Evolutionary conservation across 768 basidiomycete genomes (phyloP).

Genomic region (Russula sp.): DNA sequence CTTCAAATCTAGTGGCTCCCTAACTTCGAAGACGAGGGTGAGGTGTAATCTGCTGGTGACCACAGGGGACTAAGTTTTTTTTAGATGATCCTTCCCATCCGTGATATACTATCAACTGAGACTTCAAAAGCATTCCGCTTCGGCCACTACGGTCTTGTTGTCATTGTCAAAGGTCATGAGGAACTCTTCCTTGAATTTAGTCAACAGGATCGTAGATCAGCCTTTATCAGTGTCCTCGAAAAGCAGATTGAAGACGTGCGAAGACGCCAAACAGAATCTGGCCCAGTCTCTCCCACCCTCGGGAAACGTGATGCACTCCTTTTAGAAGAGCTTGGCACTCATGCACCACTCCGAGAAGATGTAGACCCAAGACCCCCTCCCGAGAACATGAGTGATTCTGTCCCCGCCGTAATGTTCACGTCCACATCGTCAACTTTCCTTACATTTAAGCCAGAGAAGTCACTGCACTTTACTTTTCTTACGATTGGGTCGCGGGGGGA

Average conservation of each 20-base stretch:
- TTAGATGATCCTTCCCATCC: conserved; percentile 92
- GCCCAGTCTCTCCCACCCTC: conserved; percentile 36
- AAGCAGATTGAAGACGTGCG: conserved; percentile 72
- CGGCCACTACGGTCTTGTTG: conserved; percentile 80
- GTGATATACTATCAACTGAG: conserved; percentile 79
- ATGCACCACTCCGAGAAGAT: conserved; percentile 32
- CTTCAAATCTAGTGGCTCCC: conserved; percentile 82
- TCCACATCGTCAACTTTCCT: conserved; percentile 94
- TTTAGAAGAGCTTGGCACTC: conserved; percentile 76
- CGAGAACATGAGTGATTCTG: conserved; percentile 32
- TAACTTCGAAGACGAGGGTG: conserved; percentile 78
- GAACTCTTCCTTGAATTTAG: conserved; percentile 96
- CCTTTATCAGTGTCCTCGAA: conserved; percentile 69
- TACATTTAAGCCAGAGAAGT: conserved; percentile 86
- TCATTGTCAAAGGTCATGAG: conserved; percentile 93
- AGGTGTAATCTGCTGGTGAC: conserved; percentile 25
- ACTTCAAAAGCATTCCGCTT: conserved; percentile 83
- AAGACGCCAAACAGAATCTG: conserved; percentile 40
- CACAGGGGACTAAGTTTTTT: conserved; percentile 1
- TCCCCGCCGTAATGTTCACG: conserved; percentile 93
- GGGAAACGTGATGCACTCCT: conserved; percentile 68
- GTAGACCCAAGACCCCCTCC: conserved; percentile 39
- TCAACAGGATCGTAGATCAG: conserved; percentile 69
- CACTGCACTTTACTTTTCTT: conserved; percentile 86
- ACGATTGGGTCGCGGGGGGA: conserved; percentile 97